Base-by-base conservation (phyloP, 2,329 filamentous ascomycete species). In the Chrysosphaeria jannelii region DNA sequence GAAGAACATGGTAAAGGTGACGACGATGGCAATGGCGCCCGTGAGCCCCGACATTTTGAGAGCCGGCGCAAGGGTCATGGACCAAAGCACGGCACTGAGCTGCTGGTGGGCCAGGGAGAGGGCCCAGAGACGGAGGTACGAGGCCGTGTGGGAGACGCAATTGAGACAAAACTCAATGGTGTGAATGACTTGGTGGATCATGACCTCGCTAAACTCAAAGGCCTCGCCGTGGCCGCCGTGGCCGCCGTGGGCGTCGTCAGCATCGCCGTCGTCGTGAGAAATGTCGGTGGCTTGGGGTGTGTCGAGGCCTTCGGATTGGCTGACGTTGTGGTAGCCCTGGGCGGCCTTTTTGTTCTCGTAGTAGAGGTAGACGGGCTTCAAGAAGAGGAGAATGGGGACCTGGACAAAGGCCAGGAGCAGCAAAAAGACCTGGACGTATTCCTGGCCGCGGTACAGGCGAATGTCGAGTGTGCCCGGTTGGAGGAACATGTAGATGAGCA, bases 401-500 rank as follows among this genome's bases (percentile, higher is more conserved):
- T 90, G 81, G 14, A 59, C 39, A 25, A 93, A 53, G 4, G 85
- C 88, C 31, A 93, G 44, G 14, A 90, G 54, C 12, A 97, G 49
- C 17, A 97, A 50, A 25, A 72, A 42, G 8, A 75, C 49, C 44
- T 97, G 85, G 0, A 97, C 57, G 3, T 41, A 42, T 9, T 52
- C 58, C 43, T 97, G 85, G 20, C 74, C 74, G 12, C 50, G 41
- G 42, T 90, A 97, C 5, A 97, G 54, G 23, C 56, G 56, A 29
- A 75, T 60, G 23, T 72, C 67, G 10, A 67, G 39, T 0, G 45
- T 71, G 24, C 78, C 78, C 4, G 85, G 85, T 31, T 68, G 64
- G 34, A 97, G 49, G 53, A 97, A 97, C 88, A 97, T 97, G 58
- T 91, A 91, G 39, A 97, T 97, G 38, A 97, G 55, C 81, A 93